Evolutionary conservation across 176 grass and related monocot species (phyloP), one percentile per base, ranked within the genome.

Genomic region (Miscanthus lutarioriparius): DNA sequence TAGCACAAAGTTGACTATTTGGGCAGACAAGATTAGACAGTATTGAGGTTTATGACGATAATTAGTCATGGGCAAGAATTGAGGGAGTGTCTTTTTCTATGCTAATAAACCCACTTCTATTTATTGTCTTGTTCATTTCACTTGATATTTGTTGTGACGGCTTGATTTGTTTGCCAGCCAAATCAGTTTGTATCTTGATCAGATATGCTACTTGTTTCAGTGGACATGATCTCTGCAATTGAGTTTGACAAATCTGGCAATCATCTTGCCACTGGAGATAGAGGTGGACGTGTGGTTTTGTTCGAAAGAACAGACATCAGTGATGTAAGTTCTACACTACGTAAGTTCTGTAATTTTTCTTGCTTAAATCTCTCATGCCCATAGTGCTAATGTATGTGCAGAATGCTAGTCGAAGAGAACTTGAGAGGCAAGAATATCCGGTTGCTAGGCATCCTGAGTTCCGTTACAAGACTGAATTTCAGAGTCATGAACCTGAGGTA

Each of bases 401-500:
- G 94, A 77, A 78, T 84, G 89, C 79, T 30, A 85, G 40, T 66
- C 87, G 82, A 56, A 93, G 94, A 63, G 94, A 96, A 89, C 71
- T 96, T 74, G 94, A 96, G 78, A 96, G 94, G 63, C 94, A 93
- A 80, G 91, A 96, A 76, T 81, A 87, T 87, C 72, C 63, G 11
- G 63, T 80, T 80, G 80, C 80, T 26, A 91, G 82, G 53, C 94
- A 93, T 76, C 91, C 88, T 0, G 94, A 96, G 83, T 96, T 96
- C 39, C 91, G 91, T 53, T 96, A 96, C 87, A 96, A 88, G 87
- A 93, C 91, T 1, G 94, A 96, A 84, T 96, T 96, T 85, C 94
- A 96, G 74, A 93, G 94, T 85, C 94, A 96, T 85, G 94, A 96
- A 88, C 94, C 94, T 67, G 94, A 96, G 91, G 94, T 87, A 91